These are phyloP conservation scores for Colletotrichum plurivorum DNA, from an alignment of 2,329 filamentous ascomycete species.

Conservation along the genomic window DNA sequence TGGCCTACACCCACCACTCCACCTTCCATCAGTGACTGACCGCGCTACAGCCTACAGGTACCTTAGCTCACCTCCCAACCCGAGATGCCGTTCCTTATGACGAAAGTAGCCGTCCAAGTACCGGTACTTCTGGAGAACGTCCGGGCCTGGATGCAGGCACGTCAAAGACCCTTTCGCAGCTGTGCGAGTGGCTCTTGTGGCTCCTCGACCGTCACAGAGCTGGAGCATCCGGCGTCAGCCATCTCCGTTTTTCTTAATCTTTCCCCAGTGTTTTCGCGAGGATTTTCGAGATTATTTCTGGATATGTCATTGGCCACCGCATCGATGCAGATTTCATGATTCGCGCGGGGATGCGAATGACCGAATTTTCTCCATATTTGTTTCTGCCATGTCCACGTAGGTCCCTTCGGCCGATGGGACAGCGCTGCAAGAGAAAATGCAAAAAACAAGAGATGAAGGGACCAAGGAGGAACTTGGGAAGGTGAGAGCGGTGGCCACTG, in stretches of 20 bases:
- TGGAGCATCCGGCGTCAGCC: constrained; percentile 17
- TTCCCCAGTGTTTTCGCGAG: constrained; percentile 35
- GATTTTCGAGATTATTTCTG: constrained; percentile 24
- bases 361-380: constrained; percentile 36
- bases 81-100: constrained; percentile 5
- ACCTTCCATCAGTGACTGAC: constrained; percentile 7
- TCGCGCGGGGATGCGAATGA: constrained; percentile 34
- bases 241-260: constrained; percentile 5
- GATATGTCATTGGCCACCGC: constrained; percentile 12
- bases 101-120: constrained; percentile 31
- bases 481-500: neutral
- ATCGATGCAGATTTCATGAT: constrained; percentile 21
- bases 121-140: neutral
- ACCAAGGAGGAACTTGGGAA: constrained; percentile 11
- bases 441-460: constrained; percentile 26
- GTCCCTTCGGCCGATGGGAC: constrained; percentile 11
- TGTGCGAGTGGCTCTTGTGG: constrained; percentile 9
- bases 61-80: neutral
- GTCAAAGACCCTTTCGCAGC: constrained; percentile 16
- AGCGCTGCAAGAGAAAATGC: neutral
- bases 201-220: constrained; percentile 24
- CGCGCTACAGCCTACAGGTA: neutral
- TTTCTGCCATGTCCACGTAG: constrained; percentile 20
- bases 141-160: constrained; percentile 1
- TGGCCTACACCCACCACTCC: neutral